Evolutionary conservation across 2,329 filamentous ascomycete genomes (phyloP), one percentile per base, ranked within the genome.

Genomic region (Fusarium scirpi): DNA sequence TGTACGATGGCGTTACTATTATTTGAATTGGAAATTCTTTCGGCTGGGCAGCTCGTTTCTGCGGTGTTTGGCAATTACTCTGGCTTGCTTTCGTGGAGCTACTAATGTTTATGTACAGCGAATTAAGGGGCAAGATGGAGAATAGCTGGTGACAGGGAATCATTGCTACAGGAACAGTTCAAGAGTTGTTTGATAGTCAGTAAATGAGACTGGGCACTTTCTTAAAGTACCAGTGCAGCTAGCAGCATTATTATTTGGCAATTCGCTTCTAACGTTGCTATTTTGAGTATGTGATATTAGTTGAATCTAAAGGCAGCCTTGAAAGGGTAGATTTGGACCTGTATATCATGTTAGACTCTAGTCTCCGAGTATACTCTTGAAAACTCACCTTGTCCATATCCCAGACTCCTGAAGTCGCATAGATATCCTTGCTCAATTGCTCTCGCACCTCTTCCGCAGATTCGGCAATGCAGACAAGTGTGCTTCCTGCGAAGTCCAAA

Each of bases 381-480:
- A 34, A 1, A 10, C 78, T 75, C 67, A 88, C 88, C 74, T 92
- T 92, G 38, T 90, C 87, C 62, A 92, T 77, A 83, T 97, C 93
- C 94, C 94, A 97, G 11, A 97, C 94, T 1, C 90, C 92, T 45
- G 80, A 85, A 65, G 82, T 85, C 12, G 85, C 84, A 81, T 97
- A 97, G 12, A 94, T 83, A 81, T 97, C 94, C 51, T 87, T 85
- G 79, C 87, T 87, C 48, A 97, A 78, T 54, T 86, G 76, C 73
- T 91, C 86, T 43, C 91, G 78, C 4, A 93, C 88, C 78, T 94
- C 91, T 69, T 94, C 91, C 74, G 86, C 89, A 11, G 86, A 90
- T 67, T 88, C 86, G 10, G 92, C 93, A 30, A 87, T 79, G 41
- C 88, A 83, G 29, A 97, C 84, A 76, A 96, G 82, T 20, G 90